These are phyloP conservation scores for Cornus kousa DNA, from an alignment of 148 eudicot genomes.

Conservation along the genomic window DNA sequence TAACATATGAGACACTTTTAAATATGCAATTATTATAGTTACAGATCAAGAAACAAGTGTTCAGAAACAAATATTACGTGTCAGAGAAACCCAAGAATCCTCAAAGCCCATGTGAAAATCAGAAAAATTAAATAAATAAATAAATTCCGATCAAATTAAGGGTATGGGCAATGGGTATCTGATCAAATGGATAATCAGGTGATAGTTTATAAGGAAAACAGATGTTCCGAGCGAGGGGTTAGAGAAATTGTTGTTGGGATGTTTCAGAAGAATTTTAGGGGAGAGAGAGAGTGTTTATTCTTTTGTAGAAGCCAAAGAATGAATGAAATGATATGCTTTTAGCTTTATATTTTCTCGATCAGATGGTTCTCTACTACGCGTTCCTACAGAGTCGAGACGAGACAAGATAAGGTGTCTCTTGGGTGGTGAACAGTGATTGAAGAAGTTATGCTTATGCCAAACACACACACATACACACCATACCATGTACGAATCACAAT, in stretches of 20 bases:
- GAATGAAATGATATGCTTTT: constrained; percentile 11
- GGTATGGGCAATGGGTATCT: constrained; percentile 23
- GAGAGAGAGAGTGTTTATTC: constrained; percentile 11
- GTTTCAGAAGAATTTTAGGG: background rate
- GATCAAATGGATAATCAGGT: constrained; percentile 12
- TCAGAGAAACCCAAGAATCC: constrained; percentile 28
- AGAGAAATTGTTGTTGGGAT: constrained; percentile 17
- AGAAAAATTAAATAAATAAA: too few species aligned
- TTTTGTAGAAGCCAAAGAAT: constrained; percentile 15
- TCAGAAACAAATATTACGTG: constrained; percentile 30
- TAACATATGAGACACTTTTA: constrained; percentile 12
- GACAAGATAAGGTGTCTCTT: constrained; percentile 27
- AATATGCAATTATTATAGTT: constrained; percentile 38
- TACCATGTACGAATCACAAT: too few species aligned
- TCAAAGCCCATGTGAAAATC: too few species aligned
- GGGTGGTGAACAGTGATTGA: background rate
- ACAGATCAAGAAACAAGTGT: constrained; percentile 37
- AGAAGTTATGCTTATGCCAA: background rate
- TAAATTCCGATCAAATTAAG: constrained; percentile 23
- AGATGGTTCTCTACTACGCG: constrained; percentile 29
- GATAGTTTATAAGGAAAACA: constrained; percentile 9
- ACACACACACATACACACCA: background rate
- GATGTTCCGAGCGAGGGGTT: background rate
- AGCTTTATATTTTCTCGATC: constrained; percentile 20
- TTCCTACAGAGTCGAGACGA: constrained; percentile 10